Percentiles rank a stretch among this genome's conserved stretches.
Evolutionary conservation across 768 basidiomycete species (phyloP).

Genomic region (Mycena rebaudengoi): DNA sequence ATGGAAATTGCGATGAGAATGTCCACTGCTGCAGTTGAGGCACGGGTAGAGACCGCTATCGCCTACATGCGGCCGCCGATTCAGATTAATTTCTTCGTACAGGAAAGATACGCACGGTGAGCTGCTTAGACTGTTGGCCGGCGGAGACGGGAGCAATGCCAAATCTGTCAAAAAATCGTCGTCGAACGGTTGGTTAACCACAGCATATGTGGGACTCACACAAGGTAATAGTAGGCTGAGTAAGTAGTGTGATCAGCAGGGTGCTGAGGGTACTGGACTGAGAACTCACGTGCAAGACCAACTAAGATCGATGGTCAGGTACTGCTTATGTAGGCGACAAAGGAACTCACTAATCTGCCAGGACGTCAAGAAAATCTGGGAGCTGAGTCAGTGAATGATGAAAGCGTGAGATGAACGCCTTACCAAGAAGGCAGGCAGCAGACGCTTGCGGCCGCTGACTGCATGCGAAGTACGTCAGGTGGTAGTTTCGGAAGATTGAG

Average conservation of each 20-base stretch:
- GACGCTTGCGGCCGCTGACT: constrained; percentile 8
- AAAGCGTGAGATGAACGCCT: not conserved
- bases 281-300: constrained; percentile 11
- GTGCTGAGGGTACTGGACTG: not conserved
- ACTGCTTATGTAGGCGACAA: too few species aligned
- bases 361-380: constrained; percentile 1
- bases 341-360: constrained; percentile 12
- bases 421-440: constrained; percentile 10
- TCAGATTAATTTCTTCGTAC: not conserved
- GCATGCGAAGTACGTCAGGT: not conserved
- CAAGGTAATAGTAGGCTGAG: constrained; percentile 12
- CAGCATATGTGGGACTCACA: not conserved
- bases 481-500: too few species aligned
- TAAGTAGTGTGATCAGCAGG: not conserved
- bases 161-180: not conserved
- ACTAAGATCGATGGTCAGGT: not conserved
- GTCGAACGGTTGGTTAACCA: not conserved
- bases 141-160: constrained; percentile 6
- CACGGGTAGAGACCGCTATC: constrained; percentile 12
- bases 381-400: not conserved
- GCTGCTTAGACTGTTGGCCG: constrained; percentile 1
- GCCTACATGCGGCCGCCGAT: not conserved
- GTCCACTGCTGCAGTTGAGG: constrained; percentile 1
- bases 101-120: not conserved
- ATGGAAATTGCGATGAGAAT: constrained; percentile 1